A percentile compares a stretch with the other conserved stretches of the same genome.
phyloP scores from a whole-genome alignment of 1,139 yeast species.

The Oligophagozyma castellii region DNA sequence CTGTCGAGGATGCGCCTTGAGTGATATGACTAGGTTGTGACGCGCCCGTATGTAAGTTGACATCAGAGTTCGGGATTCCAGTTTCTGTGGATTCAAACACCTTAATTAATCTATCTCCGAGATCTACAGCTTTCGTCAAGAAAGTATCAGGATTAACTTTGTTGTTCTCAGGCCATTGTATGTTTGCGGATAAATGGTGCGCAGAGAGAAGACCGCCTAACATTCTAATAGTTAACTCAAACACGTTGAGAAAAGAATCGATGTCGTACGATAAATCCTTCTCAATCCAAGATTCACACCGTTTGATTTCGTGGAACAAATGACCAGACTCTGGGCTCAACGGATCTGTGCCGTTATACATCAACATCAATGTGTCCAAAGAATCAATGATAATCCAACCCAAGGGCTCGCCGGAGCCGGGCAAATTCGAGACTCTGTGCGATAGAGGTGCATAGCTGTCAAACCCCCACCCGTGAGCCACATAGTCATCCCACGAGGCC shows the following conservation, averaged over 20 bases:
- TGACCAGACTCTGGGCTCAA: slow-evolving; percentile 38
- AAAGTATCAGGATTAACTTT: slow-evolving; percentile 34
- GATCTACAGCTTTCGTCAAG: slow-evolving; percentile 64
- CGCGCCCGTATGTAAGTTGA: slow-evolving; percentile 52
- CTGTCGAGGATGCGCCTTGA: slow-evolving; percentile 67
- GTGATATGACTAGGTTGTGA: slow-evolving; percentile 54
- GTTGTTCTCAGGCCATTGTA: slow-evolving; percentile 4
- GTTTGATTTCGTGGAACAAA: slow-evolving; percentile 37
- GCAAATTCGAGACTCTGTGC: slow-evolving; percentile 56
- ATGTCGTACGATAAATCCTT: slow-evolving; percentile 44
- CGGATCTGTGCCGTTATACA: slow-evolving; percentile 47
- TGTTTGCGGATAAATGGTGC: slow-evolving; percentile 51
- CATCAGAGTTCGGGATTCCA: slow-evolving; percentile 68
- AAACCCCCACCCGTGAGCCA: slow-evolving; percentile 69
- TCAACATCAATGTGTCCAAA: slow-evolving; percentile 67
- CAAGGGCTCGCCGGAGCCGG: slow-evolving; percentile 49
- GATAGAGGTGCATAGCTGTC: slow-evolving; percentile 54
- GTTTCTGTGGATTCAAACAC: slow-evolving; percentile 45
- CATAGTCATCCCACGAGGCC: slow-evolving; percentile 72
- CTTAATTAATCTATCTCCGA: slow-evolving; percentile 46
- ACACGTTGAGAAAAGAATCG: slow-evolving; percentile 63
- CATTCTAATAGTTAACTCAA: slow-evolving; percentile 70
- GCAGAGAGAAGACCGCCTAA: slow-evolving; percentile 78
- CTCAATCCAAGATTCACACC: slow-evolving; percentile 66
- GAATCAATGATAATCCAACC: slow-evolving; percentile 96